Base-by-base conservation (phyloP, 228 moss, liverwort and hornwort species). In the Sphagnum fallax region DNA sequence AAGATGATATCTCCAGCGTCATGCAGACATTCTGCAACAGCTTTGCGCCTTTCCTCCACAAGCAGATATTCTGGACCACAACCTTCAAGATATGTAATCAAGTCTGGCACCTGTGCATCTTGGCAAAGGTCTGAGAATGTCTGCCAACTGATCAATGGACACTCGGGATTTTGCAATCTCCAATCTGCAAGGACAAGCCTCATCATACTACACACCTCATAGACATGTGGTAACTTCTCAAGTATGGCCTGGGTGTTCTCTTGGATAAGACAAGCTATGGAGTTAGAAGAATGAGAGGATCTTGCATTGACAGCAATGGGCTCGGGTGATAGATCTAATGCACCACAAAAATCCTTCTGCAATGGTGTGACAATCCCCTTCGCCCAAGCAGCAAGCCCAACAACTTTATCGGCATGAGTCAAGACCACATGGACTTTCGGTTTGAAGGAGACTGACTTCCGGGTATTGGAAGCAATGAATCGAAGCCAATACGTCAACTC, bases 1-100 rank as follows among this genome's bases (percentile, higher is more conserved):
- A 58, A 61, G 47, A 70, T 70, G 47, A 61, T 70, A 47, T 70
- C 70, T 16, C 70, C 70, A 4, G 48, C 70, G 61, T 70, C 70
- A 70, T 70, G 70, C 5, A 70, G 58, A 49, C 15, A 48, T 58
- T 47, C 32, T 5, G 59, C 55, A 5, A 70, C 57, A 16, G 15
- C 14, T 47, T 58, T 9, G 55, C 55, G 55, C 55, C 4, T 55
- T 1, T 55, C 12, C 55, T 12, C 0, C 55, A 55, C 55, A 55
- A 8, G 1, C 32, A 32, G 32, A 32, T 32, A 2, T 32, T 32
- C 32, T 32, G 32, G 2, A 32, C 32, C 4, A 59, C 0, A 59
- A 63, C 15, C 8, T 16, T 10, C 8, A 10, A 15, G 15, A 16
- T 7, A 16, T 10, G 15, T 63, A 1, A 7, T 63, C 63, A 15